phyloP scores from a whole-genome alignment of 2,329 filamentous ascomycete species.

The Kalmusia sp. region DNA sequence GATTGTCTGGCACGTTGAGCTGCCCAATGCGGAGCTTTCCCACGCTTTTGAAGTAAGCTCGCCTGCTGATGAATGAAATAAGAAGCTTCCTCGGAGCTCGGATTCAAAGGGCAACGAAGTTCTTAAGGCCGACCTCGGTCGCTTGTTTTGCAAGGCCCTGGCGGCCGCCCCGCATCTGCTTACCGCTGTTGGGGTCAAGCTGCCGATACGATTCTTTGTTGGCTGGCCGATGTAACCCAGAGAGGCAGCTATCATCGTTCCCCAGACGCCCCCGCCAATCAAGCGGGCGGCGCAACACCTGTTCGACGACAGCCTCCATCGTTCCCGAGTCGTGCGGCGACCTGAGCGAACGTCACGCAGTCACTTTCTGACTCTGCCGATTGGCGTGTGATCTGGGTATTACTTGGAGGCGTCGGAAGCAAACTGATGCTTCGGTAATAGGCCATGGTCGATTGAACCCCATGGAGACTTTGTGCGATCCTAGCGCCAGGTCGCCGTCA shows the following conservation, averaged over 20 bases:
- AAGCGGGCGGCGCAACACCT: not conserved
- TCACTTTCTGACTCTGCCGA: not conserved
- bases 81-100: slow-evolving; percentile 1
- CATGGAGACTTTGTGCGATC: not conserved
- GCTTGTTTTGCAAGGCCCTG: not conserved
- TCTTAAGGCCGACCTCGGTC: slow-evolving; percentile 6
- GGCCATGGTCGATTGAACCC: too few species aligned
- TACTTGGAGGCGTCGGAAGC: not conserved
- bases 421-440: too few species aligned
- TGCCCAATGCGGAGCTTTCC: slow-evolving; percentile 6
- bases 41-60: not conserved
- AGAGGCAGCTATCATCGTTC: slow-evolving; percentile 2
- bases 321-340: not conserved
- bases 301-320: too few species aligned
- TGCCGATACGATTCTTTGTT: not conserved
- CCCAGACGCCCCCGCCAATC: not conserved
- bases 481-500: not conserved
- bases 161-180: slow-evolving; percentile 3
- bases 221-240: not conserved
- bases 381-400: not conserved
- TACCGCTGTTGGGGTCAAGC: not conserved
- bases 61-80: not conserved
- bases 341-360: not conserved
- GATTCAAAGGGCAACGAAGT: not conserved
- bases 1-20: slow-evolving; percentile 10